Conservation (phyloP, 768 basidiomycete genomes). For the Symmetrospora coprosmae region DNA sequence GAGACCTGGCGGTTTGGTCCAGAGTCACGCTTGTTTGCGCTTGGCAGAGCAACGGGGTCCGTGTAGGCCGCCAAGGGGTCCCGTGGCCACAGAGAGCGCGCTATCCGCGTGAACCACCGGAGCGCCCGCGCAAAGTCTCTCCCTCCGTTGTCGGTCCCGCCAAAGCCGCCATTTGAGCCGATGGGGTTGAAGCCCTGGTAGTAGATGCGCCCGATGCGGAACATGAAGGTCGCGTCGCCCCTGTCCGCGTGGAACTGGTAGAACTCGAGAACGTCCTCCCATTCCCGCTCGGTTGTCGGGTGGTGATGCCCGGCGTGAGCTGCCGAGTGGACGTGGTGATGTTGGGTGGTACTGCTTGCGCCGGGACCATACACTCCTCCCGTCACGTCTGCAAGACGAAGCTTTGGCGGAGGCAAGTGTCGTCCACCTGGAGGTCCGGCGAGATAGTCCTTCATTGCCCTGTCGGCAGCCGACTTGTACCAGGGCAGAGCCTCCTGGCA, state of each 20-base stretch:
- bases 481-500: slow-evolving; percentile 70
- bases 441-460: slow-evolving; percentile 67
- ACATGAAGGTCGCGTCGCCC: slow-evolving; percentile 75
- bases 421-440: slow-evolving; percentile 83
- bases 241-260: slow-evolving; percentile 83
- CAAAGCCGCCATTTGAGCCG: slow-evolving; percentile 49
- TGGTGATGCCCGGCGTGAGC: slow-evolving; percentile 74
- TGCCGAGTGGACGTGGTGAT: slow-evolving; percentile 72
- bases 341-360: slow-evolving; percentile 74
- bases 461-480: slow-evolving; percentile 80
- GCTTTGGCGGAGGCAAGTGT: slow-evolving; percentile 65
- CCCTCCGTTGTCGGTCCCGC: slow-evolving; percentile 47
- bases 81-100: slow-evolving; percentile 72
- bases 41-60: slow-evolving; percentile 36
- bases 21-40: slow-evolving; percentile 27
- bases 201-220: slow-evolving; percentile 83
- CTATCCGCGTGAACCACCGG: slow-evolving; percentile 70
- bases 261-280: slow-evolving; percentile 29
- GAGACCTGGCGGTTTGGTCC: slow-evolving; percentile 10
- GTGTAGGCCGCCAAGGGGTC: slow-evolving; percentile 45
- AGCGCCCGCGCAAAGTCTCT: slow-evolving; percentile 62
- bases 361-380: slow-evolving; percentile 93
- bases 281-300: slow-evolving; percentile 26
- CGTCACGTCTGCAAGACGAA: slow-evolving; percentile 69
- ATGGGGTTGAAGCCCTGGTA: slow-evolving; percentile 89